Conservation (phyloP, 1,139 yeast genomes). For the Lodderomyces metapsilosis region DNA sequence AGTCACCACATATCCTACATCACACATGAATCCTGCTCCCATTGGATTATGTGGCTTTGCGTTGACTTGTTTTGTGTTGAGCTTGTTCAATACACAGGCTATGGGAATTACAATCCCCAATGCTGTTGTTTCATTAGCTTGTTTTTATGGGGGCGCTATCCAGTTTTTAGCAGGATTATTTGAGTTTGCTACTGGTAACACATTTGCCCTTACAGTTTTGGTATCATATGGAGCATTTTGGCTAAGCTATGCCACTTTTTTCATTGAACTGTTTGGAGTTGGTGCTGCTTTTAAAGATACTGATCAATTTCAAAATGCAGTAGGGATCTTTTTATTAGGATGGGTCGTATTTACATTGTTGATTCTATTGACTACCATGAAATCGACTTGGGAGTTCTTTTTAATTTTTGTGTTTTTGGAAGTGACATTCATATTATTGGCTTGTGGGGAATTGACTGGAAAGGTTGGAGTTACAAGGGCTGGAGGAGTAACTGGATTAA, state of each 20-base stretch:
- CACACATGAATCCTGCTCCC: conserved; percentile 34
- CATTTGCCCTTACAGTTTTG: conserved; percentile 43
- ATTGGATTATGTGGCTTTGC: conserved; percentile 42
- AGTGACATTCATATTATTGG: conserved; percentile 40
- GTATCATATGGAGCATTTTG: conserved; percentile 36
- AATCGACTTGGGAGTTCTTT: conserved; percentile 43
- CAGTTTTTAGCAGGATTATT: conserved; percentile 52
- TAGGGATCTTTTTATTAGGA: conserved; percentile 42
- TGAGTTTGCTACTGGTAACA: conserved; percentile 43
- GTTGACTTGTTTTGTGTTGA: conserved; percentile 46
- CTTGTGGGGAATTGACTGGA: conserved; percentile 38
- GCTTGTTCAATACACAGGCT: conserved; percentile 43
- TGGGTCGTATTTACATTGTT: conserved; percentile 48
- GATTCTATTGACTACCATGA: conserved; percentile 38
- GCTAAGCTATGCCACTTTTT: conserved; percentile 38
- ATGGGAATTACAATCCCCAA: conserved; percentile 37
- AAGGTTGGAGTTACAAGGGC: conserved; percentile 32
- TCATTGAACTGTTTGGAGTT: conserved; percentile 48
- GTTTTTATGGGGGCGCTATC: conserved; percentile 48
- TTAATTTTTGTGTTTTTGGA: conserved; percentile 33
- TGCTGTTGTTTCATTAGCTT: conserved; percentile 42
- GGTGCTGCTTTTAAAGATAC: conserved; percentile 49
- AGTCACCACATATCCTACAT: conserved; percentile 35
- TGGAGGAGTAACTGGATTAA: conserved; percentile 44
- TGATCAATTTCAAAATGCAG: conserved; percentile 28